A percentile compares a stretch with the other conserved stretches of the same genome.
Evolutionary conservation across 108 stramenopile species (phyloP).

Genomic region (Nitzschia sp.): DNA sequence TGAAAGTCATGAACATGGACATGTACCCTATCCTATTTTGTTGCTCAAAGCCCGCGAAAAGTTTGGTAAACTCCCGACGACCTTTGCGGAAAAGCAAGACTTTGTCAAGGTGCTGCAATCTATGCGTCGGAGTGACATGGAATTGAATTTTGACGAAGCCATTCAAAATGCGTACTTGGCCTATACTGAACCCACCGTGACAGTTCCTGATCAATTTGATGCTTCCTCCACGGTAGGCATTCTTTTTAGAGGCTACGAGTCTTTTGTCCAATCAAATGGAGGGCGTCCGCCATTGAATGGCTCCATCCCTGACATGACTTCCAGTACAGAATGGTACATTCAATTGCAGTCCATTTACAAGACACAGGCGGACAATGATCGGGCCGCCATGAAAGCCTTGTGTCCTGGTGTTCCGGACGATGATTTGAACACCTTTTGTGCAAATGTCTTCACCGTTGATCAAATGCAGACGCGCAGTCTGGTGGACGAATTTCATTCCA

Average conservation of each 20-base stretch:
- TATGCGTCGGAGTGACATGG: constrained; percentile 58
- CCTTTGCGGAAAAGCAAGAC: constrained; percentile 78
- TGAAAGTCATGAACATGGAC: constrained; percentile 64
- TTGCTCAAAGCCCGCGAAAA: constrained; percentile 52
- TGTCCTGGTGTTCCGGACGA: constrained; percentile 53
- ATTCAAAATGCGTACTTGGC: constrained; percentile 75
- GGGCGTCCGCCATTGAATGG: constrained; percentile 82
- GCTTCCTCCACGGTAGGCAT: constrained; percentile 19
- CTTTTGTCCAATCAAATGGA: constrained; percentile 48
- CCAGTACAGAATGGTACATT: constrained; percentile 78
- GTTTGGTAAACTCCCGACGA: constrained; percentile 43
- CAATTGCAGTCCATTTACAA: constrained; percentile 79
- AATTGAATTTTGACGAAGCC: constrained; percentile 90
- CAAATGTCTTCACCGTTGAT: constrained; percentile 66
- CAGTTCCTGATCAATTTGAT: constrained; percentile 18
- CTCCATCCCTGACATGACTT: constrained; percentile 92
- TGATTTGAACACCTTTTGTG: constrained; percentile 66
- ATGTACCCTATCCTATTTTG: constrained; percentile 86
- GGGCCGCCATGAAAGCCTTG: constrained; percentile 32
- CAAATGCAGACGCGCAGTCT: constrained; percentile 59
- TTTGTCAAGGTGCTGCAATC: constrained; percentile 57
- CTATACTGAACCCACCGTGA: constrained; percentile 56
- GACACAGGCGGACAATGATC: constrained; percentile 64
- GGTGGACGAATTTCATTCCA: constrained; percentile 46
- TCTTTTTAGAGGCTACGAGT: constrained; percentile 48